Conservation (phyloP, 805 yeast genomes). For the Cyberlindnera amylophila region DNA sequence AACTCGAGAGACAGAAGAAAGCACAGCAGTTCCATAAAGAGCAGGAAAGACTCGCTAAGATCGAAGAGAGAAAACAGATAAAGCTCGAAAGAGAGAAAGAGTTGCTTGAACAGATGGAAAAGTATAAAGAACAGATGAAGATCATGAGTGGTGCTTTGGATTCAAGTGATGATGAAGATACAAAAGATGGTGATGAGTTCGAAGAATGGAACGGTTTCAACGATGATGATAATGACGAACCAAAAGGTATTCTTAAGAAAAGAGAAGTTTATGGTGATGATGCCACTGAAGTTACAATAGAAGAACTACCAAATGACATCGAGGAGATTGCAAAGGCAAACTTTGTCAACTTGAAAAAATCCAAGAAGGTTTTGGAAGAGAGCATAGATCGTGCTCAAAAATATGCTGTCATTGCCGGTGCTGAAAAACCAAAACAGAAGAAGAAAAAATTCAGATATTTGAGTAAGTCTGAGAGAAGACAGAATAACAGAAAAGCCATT, state of each 20-base stretch:
- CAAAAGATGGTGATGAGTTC: slow-evolving; percentile 18
- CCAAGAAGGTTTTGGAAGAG: slow-evolving; percentile 66
- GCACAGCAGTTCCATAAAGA: slow-evolving; percentile 77
- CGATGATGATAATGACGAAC: slow-evolving; percentile 28
- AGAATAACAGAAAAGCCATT: slow-evolving; percentile 46
- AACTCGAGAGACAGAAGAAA: slow-evolving; percentile 79
- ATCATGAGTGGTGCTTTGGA: slow-evolving; percentile 24
- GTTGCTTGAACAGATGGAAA: slow-evolving; percentile 58
- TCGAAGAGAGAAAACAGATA: slow-evolving; percentile 67
- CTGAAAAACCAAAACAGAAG: slow-evolving; percentile 32
- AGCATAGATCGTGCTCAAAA: slow-evolving; percentile 78
- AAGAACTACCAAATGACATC: slow-evolving; percentile 44
- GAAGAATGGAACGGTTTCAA: slow-evolving; percentile 41
- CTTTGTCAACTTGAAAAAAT: slow-evolving; percentile 64
- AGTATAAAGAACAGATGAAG: slow-evolving; percentile 46
- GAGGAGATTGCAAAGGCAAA: slow-evolving; percentile 63
- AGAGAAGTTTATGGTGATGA: slow-evolving; percentile 31
- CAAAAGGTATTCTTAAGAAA: slow-evolving; percentile 26
- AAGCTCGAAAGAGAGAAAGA: slow-evolving; percentile 69
- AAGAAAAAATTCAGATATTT: slow-evolving; percentile 87
- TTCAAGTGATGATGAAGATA: slow-evolving; percentile 18
- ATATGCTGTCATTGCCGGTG: slow-evolving; percentile 58
- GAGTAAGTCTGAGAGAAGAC: slow-evolving; percentile 72
- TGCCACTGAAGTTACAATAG: slow-evolving; percentile 44
- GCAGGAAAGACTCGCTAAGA: slow-evolving; percentile 64